These are phyloP conservation scores for Diaporthe destruens DNA, from an alignment of 2,329 filamentous ascomycete genomes.

Conservation along the genomic window DNA sequence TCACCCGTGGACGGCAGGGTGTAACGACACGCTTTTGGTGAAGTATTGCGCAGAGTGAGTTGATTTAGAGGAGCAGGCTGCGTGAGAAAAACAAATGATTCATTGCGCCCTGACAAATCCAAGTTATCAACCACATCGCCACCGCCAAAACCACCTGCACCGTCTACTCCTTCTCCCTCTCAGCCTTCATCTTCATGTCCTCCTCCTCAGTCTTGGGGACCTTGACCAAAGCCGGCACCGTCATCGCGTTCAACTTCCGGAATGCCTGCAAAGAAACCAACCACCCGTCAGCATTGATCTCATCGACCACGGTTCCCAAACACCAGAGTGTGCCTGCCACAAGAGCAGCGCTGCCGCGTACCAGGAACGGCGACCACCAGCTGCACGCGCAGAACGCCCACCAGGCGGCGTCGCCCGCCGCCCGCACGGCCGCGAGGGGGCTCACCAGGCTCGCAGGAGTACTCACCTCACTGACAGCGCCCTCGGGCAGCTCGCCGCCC, in stretches of 20 bases:
- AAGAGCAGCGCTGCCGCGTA: no score
- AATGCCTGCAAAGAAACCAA: constrained; percentile 46
- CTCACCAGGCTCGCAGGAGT: no score
- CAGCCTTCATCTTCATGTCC: constrained; percentile 50
- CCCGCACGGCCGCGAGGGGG: constrained; percentile 36
- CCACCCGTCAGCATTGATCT: constrained; percentile 34
- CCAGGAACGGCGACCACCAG: constrained; percentile 27
- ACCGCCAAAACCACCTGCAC: no score
- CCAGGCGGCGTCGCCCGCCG: constrained; percentile 43
- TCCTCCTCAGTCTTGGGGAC: constrained; percentile 53
- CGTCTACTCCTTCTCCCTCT: constrained; percentile 45
- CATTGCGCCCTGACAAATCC: no score
- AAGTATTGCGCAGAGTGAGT: no score
- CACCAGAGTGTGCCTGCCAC: no score
- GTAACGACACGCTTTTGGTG: no score
- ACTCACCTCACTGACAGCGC: constrained; percentile 51
- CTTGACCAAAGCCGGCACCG: constrained; percentile 51
- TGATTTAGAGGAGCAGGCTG: no score
- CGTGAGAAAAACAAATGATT: no score
- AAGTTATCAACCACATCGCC: no score
- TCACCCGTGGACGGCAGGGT: no score
- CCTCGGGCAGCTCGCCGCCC: constrained; percentile 54
- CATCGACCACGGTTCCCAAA: no score
- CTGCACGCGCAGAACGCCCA: constrained; percentile 43
- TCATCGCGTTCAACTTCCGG: constrained; percentile 53